These are phyloP conservation scores for Aspergillus brunneoviolaceus DNA, from an alignment of 2,329 filamentous ascomycete species.

Conservation along the genomic window DNA sequence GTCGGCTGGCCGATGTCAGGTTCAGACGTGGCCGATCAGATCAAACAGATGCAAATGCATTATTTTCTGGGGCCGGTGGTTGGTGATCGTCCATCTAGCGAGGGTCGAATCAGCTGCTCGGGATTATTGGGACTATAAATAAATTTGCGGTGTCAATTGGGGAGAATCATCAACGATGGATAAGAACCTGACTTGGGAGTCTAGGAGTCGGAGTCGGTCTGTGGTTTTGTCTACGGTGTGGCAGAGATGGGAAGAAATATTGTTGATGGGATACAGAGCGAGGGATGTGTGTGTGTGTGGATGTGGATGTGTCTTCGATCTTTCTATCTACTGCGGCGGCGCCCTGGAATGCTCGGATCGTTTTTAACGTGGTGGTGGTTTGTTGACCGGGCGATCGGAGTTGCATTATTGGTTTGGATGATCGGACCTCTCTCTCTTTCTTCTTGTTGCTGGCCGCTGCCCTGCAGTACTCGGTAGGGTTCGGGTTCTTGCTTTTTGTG, in stretches of 20 bases:
- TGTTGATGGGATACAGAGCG: background rate
- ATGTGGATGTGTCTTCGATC: background rate
- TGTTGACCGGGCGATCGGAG: conserved; percentile 10
- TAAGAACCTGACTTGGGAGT: background rate
- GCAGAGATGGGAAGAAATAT: background rate
- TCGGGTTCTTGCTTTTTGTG: background rate
- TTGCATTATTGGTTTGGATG: conserved; percentile 5
- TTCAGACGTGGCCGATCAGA: background rate
- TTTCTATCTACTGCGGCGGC: background rate
- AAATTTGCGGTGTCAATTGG: conserved; percentile 5
- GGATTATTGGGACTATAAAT: background rate
- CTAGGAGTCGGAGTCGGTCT: background rate
- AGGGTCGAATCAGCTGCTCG: background rate
- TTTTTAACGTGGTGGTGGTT: conserved; percentile 6
- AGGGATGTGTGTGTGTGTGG: no score
- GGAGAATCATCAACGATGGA: background rate
- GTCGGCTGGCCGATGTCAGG: conserved; percentile 4
- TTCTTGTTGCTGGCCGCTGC: background rate
- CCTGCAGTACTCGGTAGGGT: background rate
- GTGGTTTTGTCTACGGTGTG: background rate
- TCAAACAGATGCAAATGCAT: background rate
- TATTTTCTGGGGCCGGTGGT: background rate
- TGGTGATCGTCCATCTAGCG: background rate
- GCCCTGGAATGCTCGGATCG: conserved; percentile 5
- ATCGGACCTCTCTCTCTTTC: background rate